phyloP scores from a whole-genome alignment of 2,329 filamentous ascomycete species.

The Eurotiales sp. region DNA sequence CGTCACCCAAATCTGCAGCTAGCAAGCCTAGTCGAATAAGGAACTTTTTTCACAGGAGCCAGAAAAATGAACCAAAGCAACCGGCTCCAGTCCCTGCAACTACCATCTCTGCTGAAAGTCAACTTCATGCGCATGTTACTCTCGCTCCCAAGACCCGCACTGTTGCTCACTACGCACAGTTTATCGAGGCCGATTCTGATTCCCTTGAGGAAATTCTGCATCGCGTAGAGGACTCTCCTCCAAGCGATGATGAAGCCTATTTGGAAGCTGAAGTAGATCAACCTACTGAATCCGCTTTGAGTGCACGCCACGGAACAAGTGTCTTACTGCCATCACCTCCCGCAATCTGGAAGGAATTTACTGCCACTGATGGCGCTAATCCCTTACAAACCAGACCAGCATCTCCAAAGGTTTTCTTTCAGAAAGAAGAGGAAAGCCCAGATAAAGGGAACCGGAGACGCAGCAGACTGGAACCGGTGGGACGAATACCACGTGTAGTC shows the following conservation, averaged over 20 bases:
- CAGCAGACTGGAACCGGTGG: constrained; percentile 73
- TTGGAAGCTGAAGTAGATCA: constrained; percentile 13
- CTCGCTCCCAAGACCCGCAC: constrained; percentile 38
- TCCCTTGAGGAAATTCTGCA: constrained; percentile 38
- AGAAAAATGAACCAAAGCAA: constrained; percentile 24
- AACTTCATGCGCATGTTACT: constrained; percentile 40
- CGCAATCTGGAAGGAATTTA: constrained; percentile 24
- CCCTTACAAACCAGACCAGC: constrained; percentile 21
- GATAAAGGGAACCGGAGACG: constrained; percentile 39
- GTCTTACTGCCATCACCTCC: constrained; percentile 43
- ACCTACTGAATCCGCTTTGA: constrained; percentile 28
- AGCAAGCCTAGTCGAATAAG: constrained; percentile 42
- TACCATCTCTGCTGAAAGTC: constrained; percentile 20
- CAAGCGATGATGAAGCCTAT: constrained; percentile 28
- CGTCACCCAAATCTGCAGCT: constrained; percentile 22
- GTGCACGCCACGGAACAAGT: constrained; percentile 32
- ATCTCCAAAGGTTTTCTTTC: constrained; percentile 37
- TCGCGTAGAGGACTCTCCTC: constrained; percentile 37
- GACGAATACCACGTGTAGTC: constrained; percentile 79
- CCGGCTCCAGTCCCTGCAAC: constrained; percentile 17
- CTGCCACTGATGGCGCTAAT: constrained; percentile 25
- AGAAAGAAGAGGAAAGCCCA: constrained; percentile 23
- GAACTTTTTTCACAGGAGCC: constrained; percentile 57
- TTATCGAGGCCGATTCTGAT: constrained; percentile 48
- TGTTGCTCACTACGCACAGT: constrained; percentile 54